These are phyloP conservation scores for Nematodospora valgi DNA, from an alignment of 805 yeast genomes.

Conservation along the genomic window DNA sequence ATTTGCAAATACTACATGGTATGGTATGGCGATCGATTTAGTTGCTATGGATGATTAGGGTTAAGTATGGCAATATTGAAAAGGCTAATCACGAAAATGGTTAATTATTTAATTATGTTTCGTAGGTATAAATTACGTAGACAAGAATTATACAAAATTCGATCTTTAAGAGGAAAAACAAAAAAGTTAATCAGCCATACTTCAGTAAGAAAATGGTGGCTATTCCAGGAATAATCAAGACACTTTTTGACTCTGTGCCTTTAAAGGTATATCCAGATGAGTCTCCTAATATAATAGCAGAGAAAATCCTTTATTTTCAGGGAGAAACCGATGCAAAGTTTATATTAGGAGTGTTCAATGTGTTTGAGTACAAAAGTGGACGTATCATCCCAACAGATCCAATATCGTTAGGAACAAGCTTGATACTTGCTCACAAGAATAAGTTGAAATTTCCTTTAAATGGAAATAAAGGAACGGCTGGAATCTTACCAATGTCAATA, in stretches of 20 bases:
- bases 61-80: too few species aligned
- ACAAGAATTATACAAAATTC: too few species aligned
- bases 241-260: conserved; percentile 53
- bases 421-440: conserved; percentile 46
- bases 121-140: too few species aligned
- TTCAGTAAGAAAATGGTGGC: conserved; percentile 1
- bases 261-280: conserved; percentile 33
- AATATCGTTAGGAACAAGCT: conserved; percentile 44
- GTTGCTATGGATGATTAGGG: conserved; percentile 42
- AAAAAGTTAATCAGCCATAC: not conserved
- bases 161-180: too few species aligned
- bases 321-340: conserved; percentile 26
- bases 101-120: too few species aligned
- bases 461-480: conserved; percentile 18
- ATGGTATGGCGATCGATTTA: conserved; percentile 50
- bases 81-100: too few species aligned
- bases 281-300: conserved; percentile 15
- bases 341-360: conserved; percentile 53
- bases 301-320: conserved; percentile 14
- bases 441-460: conserved; percentile 38
- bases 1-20: conserved; percentile 61
- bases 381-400: conserved; percentile 56
- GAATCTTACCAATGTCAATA: conserved; percentile 44
- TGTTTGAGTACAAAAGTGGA: conserved; percentile 23
- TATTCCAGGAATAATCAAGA: conserved; percentile 42